Base-by-base conservation (phyloP, 75 land plant species). In the Selaginella tamariscina region DNA sequence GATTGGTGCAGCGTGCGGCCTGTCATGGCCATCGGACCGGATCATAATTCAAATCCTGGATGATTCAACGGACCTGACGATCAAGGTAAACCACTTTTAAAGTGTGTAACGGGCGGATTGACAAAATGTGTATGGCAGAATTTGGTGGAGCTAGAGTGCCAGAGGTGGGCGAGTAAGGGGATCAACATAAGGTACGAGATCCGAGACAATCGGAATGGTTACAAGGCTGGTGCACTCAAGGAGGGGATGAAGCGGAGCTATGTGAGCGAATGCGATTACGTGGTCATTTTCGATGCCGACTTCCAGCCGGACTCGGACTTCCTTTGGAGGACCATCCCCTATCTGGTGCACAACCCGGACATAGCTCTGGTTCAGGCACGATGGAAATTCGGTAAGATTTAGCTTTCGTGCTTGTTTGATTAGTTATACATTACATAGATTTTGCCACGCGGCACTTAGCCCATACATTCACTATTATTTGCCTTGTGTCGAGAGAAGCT, bases 1-100 rank as follows among this genome's bases (percentile, higher is more conserved):
- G 11, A 88, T 88, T 11, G 86, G 88, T 29, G 91, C 88, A 56
- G 91, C 91, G 0, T 88, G 91, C 67, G 91, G 86, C 1, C 80
- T 88, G 13, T 77, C 86, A 0, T 88, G 92, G 92, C 92, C 92
- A 32, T 69, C 89, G 0, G 86, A 87, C 56, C 64, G 88, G 32
- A 74, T 87, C 69, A 85, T 88, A 13, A 76, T 88, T 39, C 91
- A 88, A 79, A 81, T 88, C 32, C 76, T 85, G 26, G 91, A 88
- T 65, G 91, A 88, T 66, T 88, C 91, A 31, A 88, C 91, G 5
- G 88, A 85, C 64, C 82, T 70, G 1, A 56, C 74, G n/a, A 81
- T 81, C 67, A 88, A 84, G 88, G 91, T 84, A 65, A 55, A 69
- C 1, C 30, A 23, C 15, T 8, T 15, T 23, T 28, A 11, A 31